These are phyloP conservation scores for Alternaria triticimaculans DNA, from an alignment of 2,329 filamentous ascomycete species.

Conservation along the genomic window DNA sequence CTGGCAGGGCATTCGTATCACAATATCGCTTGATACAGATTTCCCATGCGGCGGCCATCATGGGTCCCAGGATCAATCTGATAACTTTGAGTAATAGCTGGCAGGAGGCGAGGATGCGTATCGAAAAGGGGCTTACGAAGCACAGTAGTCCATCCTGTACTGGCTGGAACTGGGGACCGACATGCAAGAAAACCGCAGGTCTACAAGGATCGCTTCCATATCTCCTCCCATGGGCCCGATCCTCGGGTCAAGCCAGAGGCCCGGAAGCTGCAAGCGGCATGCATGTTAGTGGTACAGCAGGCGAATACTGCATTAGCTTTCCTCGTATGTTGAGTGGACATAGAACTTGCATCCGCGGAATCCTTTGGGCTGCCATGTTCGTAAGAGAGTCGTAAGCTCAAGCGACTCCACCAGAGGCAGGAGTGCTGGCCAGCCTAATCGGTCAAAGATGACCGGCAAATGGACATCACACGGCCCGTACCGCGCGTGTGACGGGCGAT, in stretches of 20 bases:
- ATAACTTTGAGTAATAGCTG: background rate
- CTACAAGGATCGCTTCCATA: background rate
- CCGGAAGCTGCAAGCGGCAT: background rate
- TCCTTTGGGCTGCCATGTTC: background rate
- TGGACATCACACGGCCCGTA: conserved; percentile 4
- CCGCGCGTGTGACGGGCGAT: background rate
- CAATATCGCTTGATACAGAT: background rate
- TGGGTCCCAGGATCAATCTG: background rate
- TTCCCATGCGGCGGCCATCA: background rate
- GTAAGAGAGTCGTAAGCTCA: background rate
- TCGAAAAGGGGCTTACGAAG: background rate
- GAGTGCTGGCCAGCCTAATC: background rate
- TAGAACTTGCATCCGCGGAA: background rate
- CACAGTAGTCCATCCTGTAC: background rate
- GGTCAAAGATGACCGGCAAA: background rate
- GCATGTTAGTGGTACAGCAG: conserved; percentile 2
- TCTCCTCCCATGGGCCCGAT: background rate
- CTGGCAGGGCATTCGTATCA: background rate
- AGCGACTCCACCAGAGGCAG: background rate
- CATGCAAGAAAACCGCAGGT: background rate
- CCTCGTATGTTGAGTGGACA: background rate
- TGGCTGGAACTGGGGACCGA: background rate
- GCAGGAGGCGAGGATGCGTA: conserved; percentile 1
- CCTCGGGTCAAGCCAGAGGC: background rate
- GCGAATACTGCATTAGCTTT: background rate